phyloP scores from a whole-genome alignment of 2,329 filamentous ascomycete species.

The Calonectria crousiana region DNA sequence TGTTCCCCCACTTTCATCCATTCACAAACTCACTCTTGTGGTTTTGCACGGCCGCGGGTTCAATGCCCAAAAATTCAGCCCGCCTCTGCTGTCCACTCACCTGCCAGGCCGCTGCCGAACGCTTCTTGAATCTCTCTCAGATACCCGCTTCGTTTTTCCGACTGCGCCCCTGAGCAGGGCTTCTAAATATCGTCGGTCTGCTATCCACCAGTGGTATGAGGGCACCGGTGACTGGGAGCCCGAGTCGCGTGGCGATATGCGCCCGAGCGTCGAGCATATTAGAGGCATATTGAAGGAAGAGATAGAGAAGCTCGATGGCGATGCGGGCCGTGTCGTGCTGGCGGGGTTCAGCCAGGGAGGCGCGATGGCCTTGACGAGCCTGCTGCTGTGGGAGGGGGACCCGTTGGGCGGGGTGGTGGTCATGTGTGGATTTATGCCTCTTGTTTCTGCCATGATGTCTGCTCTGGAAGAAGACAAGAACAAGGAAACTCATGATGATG shows the following conservation, averaged over 20 bases:
- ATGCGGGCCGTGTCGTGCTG: constrained; percentile 56
- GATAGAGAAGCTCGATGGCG: constrained; percentile 47
- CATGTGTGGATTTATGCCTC: constrained; percentile 62
- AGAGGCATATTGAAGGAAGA: constrained; percentile 54
- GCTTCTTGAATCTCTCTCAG: constrained; percentile 51
- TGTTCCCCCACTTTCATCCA: constrained; percentile 37
- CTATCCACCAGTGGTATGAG: constrained; percentile 53
- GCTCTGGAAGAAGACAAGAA: constrained; percentile 16
- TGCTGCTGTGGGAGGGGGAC: constrained; percentile 58
- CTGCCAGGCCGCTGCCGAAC: constrained; percentile 22
- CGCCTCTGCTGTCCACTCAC: constrained; percentile 50
- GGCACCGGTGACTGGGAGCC: constrained; percentile 52
- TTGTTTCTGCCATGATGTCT: constrained; percentile 47
- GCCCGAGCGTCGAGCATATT: constrained; percentile 55
- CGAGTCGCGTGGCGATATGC: constrained; percentile 49
- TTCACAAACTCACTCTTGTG: constrained; percentile 60
- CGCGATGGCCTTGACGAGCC: constrained; percentile 57
- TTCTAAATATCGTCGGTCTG: constrained; percentile 47
- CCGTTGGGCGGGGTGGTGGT: constrained; percentile 54
- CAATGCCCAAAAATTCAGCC: constrained; percentile 54
- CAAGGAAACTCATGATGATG: constrained; percentile 7
- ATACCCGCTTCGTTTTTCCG: constrained; percentile 64
- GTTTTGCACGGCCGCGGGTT: constrained; percentile 64
- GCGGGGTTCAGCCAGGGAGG: constrained; percentile 68
- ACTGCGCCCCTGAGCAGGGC: constrained; percentile 55